Conservation (phyloP, 2,329 filamentous ascomycete genomes). For the Incumbomyces delicatus region DNA sequence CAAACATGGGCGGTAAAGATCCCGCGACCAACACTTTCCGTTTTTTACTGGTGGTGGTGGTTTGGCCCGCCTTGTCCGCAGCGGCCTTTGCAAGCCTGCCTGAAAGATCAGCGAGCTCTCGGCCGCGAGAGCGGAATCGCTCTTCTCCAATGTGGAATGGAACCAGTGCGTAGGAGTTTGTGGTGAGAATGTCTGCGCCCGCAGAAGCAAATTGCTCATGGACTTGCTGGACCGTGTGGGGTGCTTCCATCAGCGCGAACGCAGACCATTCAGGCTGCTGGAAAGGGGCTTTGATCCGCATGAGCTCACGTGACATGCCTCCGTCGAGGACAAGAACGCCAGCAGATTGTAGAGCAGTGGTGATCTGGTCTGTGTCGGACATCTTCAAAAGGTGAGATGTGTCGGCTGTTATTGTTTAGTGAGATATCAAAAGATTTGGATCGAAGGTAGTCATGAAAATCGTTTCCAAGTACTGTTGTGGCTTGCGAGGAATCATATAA, state of each 20-base stretch:
- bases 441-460: too few relatives aligned
- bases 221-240: not conserved
- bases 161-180: constrained; percentile 12
- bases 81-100: not conserved
- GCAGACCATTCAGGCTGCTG: not conserved
- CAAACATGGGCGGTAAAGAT: not conserved
- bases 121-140: constrained; percentile 1
- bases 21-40: not conserved
- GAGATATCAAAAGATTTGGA: too few relatives aligned
- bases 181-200: not conserved
- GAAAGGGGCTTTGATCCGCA: not conserved
- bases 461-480: too few relatives aligned
- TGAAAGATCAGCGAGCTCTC: not conserved
- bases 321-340: not conserved
- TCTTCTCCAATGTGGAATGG: constrained; percentile 15
- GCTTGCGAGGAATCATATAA: too few relatives aligned
- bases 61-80: not conserved
- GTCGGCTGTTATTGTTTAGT: too few relatives aligned
- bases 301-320: not conserved
- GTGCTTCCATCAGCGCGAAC: not conserved
- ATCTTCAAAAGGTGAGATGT: too few relatives aligned
- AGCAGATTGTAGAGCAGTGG: too few relatives aligned
- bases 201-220: not conserved
- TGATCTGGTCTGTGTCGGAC: too few relatives aligned
- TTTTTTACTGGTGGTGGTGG: not conserved